Base-by-base conservation (phyloP, 140 eudicot genomes). In the Stevia rebaudiana region DNA sequence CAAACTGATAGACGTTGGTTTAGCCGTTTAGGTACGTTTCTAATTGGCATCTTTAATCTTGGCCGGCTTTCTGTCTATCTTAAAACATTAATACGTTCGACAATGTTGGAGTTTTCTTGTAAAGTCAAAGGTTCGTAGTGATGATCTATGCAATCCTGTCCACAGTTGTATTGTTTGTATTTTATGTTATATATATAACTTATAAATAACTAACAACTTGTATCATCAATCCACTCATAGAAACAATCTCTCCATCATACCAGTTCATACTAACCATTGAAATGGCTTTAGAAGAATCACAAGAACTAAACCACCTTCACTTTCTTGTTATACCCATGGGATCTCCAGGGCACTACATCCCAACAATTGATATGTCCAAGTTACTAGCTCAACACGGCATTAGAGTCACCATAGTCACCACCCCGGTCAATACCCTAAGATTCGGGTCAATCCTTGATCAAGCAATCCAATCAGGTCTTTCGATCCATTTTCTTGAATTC, bases 271-370 rank as follows among this genome's bases (percentile, higher is more conserved):
- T 40, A 63, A 3, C 16, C 46, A 37, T 5, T 22, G 3, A 30
- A 6, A 78, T 79, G 80, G 74, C 64, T 63, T 50, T 58, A 28
- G 61, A 46, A 19, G 17, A 59, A 23, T 60, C 70, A 30, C 60
- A 50, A 3, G 36, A 47, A 25, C 70, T 28, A 22, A 24, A 55
- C 37, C 70, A 76, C 31, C 95, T 86, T 63, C 88, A 87, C 71
- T 84, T 87, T 72, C 84, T 87, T 16, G 41, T 87, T 9, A 48
- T 87, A 62, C 95, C 95, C 31, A 64, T 79, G 12, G 47, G 70
- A n/a, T 72, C 92, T 5, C 92, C 85, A 71, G 95, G 92, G 58
- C 95, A 79, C 72, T 72, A 81, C 73, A 87, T 87, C 43, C 92
- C 95, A 21, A 84, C 83, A 79, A 73, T 87, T 24, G 91, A 87